Conservation (phyloP, 2,329 filamentous ascomycete genomes). For the Clarireedia paspali region DNA sequence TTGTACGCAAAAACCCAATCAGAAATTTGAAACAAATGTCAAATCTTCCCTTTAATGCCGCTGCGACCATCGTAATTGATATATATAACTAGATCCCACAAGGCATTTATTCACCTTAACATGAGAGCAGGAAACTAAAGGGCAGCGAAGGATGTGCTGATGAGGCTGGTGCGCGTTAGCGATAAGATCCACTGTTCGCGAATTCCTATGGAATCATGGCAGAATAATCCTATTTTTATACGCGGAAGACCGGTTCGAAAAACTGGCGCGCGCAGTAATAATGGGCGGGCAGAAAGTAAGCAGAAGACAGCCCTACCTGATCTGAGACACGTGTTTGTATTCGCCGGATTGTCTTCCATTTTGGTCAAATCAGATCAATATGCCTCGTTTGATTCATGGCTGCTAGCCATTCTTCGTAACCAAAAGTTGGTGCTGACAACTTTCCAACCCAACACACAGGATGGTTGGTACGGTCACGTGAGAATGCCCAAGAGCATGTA, state of each 20-base stretch:
- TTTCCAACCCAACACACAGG: no score
- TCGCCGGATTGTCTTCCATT: background rate
- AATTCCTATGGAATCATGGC: background rate
- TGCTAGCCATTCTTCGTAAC: no score
- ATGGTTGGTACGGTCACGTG: no score
- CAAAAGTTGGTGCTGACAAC: no score
- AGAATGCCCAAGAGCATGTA: no score
- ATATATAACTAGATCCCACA: background rate
- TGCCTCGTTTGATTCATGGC: no score
- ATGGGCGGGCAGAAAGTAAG: background rate
- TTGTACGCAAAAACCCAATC: background rate
- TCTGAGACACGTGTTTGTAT: constrained; percentile 1
- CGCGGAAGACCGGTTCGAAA: background rate
- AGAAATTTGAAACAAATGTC: background rate
- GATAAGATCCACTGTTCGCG: background rate
- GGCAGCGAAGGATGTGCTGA: background rate
- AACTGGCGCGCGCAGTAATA: background rate
- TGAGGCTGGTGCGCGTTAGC: background rate
- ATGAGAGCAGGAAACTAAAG: background rate
- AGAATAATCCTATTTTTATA: background rate
- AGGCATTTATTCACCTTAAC: background rate
- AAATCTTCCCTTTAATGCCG: background rate
- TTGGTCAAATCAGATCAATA: background rate
- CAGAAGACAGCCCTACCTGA: constrained; percentile 1
- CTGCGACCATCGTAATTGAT: background rate